Evolutionary conservation across 2,329 filamentous ascomycete species (phyloP).

Genomic region (Fusarium albosuccineum): DNA sequence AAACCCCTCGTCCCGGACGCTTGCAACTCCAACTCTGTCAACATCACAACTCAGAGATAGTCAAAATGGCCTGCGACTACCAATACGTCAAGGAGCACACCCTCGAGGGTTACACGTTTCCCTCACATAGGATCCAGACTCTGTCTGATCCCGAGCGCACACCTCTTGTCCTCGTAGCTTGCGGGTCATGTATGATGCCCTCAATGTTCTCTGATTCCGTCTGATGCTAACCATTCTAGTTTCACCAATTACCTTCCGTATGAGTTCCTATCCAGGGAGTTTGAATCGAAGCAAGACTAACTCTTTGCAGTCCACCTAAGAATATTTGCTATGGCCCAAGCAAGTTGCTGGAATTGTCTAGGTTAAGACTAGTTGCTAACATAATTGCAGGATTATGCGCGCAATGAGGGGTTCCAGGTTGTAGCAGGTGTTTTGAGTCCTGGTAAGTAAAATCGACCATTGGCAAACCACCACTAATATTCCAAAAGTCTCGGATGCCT

Average conservation of each 20-base stretch:
- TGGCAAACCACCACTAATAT: constrained; percentile 10
- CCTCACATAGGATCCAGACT: constrained; percentile 69
- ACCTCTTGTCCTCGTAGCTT: constrained; percentile 77
- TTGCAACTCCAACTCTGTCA: constrained; percentile 19
- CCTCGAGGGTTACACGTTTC: constrained; percentile 68
- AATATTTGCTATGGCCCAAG: constrained; percentile 50
- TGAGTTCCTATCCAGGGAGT: background rate
- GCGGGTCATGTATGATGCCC: constrained; percentile 66
- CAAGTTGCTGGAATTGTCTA: too few species aligned
- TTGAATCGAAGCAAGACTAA: background rate
- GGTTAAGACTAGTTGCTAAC: too few species aligned
- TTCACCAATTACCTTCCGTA: constrained; percentile 76
- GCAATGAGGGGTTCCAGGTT: constrained; percentile 62
- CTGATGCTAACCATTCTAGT: constrained; percentile 52
- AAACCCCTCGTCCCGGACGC: constrained; percentile 33
- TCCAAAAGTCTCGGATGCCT: constrained; percentile 50
- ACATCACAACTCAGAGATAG: constrained; percentile 11
- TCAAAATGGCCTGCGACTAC: constrained; percentile 49
- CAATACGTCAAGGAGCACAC: constrained; percentile 52
- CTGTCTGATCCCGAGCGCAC: constrained; percentile 67
- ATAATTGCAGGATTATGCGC: constrained; percentile 63
- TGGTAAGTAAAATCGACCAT: constrained; percentile 34
- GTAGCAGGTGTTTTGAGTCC: constrained; percentile 75
- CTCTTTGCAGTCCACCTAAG: constrained; percentile 71
- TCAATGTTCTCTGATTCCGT: constrained; percentile 6